phyloP scores from a whole-genome alignment of 2,329 filamentous ascomycete species.

The Dactylellina drechsleri region DNA sequence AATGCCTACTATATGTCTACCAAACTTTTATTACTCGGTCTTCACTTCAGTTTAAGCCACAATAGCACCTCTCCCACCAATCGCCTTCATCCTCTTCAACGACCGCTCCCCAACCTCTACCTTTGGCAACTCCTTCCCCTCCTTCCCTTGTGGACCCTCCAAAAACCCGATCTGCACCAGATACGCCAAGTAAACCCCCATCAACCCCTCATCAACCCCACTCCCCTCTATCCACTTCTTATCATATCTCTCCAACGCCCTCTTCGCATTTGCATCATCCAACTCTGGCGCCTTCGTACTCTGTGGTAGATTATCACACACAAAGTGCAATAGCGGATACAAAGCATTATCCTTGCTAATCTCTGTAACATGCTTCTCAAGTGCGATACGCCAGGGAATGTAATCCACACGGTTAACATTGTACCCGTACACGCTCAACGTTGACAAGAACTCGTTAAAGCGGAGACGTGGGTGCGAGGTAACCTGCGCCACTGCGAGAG shows the following conservation, averaged over 20 bases:
- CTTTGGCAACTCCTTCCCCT: constrained; percentile 63
- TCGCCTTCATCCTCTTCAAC: constrained; percentile 65
- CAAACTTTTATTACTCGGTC: neutral
- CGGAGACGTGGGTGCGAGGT: constrained; percentile 81
- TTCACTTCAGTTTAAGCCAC: constrained; percentile 8
- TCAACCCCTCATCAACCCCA: constrained; percentile 70
- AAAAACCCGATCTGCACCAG: constrained; percentile 73
- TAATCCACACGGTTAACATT: constrained; percentile 74
- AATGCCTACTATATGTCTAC: neutral
- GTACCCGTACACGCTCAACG: constrained; percentile 79
- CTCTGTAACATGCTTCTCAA: constrained; percentile 74
- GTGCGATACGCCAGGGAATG: constrained; percentile 72
- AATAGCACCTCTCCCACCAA: constrained; percentile 66
- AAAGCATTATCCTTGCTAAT: constrained; percentile 76
- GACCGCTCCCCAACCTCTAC: constrained; percentile 64
- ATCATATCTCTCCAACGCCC: constrained; percentile 71
- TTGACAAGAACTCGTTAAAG: constrained; percentile 79
- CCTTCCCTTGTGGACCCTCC: constrained; percentile 62
- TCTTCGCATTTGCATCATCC: constrained; percentile 75
- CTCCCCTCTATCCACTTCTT: constrained; percentile 67
- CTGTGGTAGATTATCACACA: constrained; percentile 74
- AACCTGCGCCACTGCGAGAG: constrained; percentile 75
- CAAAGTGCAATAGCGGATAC: constrained; percentile 79
- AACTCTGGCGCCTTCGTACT: constrained; percentile 78
- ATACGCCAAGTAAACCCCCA: constrained; percentile 73